Percentiles rank a stretch among this genome's conserved stretches.
Conservation (phyloP, 148 eudicot genomes). For the Polygonum maritimum region DNA sequence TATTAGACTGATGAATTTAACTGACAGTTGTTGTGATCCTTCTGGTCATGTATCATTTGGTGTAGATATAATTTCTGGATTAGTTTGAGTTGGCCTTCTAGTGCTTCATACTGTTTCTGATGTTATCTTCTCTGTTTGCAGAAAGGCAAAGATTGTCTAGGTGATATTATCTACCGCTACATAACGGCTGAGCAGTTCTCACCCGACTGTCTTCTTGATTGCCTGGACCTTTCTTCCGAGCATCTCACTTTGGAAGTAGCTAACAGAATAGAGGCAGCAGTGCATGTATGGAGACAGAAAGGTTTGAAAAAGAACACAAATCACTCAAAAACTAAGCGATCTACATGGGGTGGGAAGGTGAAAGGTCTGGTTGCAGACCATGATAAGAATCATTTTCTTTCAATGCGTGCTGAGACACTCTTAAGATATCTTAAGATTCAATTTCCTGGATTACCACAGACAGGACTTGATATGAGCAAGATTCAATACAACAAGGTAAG, state of each 20-base stretch:
- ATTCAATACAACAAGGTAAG: slow-evolving; percentile 44
- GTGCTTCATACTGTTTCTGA: background rate
- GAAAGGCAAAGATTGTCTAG: slow-evolving; percentile 39
- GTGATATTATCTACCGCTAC: slow-evolving; percentile 31
- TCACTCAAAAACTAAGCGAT: slow-evolving; percentile 15
- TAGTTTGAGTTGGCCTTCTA: background rate
- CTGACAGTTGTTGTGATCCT: background rate
- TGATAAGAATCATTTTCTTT: slow-evolving; percentile 28
- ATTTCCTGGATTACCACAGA: slow-evolving; percentile 40
- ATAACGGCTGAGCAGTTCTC: slow-evolving; percentile 34
- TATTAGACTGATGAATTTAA: background rate
- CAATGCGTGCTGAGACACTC: slow-evolving; percentile 34
- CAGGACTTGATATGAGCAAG: slow-evolving; percentile 34
- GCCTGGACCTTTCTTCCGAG: slow-evolving; percentile 39
- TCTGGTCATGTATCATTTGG: background rate
- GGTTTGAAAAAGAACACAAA: slow-evolving; percentile 15
- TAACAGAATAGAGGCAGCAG: slow-evolving; percentile 33
- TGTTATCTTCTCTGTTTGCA: slow-evolving; percentile 13
- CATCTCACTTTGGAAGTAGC: slow-evolving; percentile 36
- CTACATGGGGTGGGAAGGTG: slow-evolving; percentile 34
- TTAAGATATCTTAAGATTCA: slow-evolving; percentile 27
- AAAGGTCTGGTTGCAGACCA: slow-evolving; percentile 23
- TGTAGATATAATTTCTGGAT: background rate
- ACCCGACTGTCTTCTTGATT: slow-evolving; percentile 34
- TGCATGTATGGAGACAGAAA: slow-evolving; percentile 35